Conservation (phyloP, 805 yeast genomes). For the Vanderwaltozyma yarrowii region DNA sequence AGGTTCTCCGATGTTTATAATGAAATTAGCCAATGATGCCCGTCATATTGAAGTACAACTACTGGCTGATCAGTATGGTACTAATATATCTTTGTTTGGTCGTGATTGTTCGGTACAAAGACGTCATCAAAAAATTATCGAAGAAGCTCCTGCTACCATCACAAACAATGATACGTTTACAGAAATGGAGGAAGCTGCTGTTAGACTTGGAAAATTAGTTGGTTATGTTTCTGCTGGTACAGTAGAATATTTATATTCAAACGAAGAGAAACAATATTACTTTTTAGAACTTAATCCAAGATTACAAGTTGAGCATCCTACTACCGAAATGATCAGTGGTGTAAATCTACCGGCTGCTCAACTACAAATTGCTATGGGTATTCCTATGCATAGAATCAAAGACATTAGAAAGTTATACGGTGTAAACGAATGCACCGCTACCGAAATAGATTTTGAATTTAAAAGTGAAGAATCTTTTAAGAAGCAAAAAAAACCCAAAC, state of each 20-base stretch:
- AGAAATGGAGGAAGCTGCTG: slow-evolving; percentile 95
- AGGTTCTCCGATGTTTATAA: slow-evolving; percentile 96
- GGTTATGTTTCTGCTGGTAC: slow-evolving; percentile 99
- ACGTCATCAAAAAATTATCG: slow-evolving; percentile 97
- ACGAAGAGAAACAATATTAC: slow-evolving; percentile 88
- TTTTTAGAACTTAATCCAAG: slow-evolving; percentile 96
- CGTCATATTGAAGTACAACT: slow-evolving; percentile 97
- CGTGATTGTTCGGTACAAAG: slow-evolving; percentile 99
- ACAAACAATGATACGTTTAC: slow-evolving; percentile 79
- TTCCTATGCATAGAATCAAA: slow-evolving; percentile 87
- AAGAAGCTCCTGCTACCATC: slow-evolving; percentile 97
- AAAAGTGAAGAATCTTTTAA: slow-evolving; percentile 56
- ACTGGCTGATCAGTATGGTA: slow-evolving; percentile 96
- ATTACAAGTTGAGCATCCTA: slow-evolving; percentile 99
- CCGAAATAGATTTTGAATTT: slow-evolving; percentile 86
- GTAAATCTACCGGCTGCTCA: slow-evolving; percentile 98
- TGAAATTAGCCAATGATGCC: slow-evolving; percentile 95
- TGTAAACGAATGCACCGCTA: slow-evolving; percentile 86
- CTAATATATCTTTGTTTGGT: slow-evolving; percentile 92
- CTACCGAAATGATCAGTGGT: slow-evolving; percentile 99
- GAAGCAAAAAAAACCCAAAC: slow-evolving; percentile 82
- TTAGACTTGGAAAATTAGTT: slow-evolving; percentile 88
- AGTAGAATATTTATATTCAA: slow-evolving; percentile 92
- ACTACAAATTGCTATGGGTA: slow-evolving; percentile 98
- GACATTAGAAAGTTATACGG: slow-evolving; percentile 92